Percentiles rank a stretch among this genome's conserved stretches.
These are phyloP conservation scores for Penicillium salamii DNA, from an alignment of 495 filamentous ascomycete species.

Conservation along the genomic window DNA sequence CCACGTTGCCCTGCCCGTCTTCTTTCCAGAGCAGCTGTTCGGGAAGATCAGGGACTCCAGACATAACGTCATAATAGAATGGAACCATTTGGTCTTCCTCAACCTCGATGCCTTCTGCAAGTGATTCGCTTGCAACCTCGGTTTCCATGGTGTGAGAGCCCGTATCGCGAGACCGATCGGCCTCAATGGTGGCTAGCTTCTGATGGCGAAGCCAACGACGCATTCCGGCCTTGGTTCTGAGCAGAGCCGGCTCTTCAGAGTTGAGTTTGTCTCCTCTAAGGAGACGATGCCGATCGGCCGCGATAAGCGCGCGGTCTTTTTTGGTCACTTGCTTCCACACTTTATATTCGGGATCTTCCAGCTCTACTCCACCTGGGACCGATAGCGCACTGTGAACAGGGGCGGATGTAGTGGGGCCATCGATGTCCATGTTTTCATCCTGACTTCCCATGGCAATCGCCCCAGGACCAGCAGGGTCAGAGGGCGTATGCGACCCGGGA, in stretches of 20 bases:
- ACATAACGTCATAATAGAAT: constrained; percentile 90
- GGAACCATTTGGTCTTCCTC: constrained; percentile 77
- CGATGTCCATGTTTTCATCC: constrained; percentile 78
- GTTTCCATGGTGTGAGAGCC: constrained; percentile 45
- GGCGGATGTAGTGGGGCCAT: constrained; percentile 58
- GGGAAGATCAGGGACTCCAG: constrained; percentile 79
- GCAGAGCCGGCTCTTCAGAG: constrained; percentile 78
- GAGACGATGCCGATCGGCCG: constrained; percentile 72
- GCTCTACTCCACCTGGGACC: constrained; percentile 45
- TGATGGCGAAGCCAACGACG: constrained; percentile 75
- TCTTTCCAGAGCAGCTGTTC: constrained; percentile 78
- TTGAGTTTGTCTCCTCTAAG: constrained; percentile 84
- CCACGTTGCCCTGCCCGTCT: constrained; percentile 79
- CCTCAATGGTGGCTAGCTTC: constrained; percentile 56
- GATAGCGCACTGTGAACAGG: constrained; percentile 54
- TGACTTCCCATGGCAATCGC: constrained; percentile 59
- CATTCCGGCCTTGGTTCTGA: constrained; percentile 76
- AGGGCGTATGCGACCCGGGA: constrained; percentile 72
- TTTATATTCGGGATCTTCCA: constrained; percentile 88
- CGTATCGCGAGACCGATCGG: constrained; percentile 50
- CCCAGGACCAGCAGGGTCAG: constrained; percentile 66
- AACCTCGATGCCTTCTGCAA: constrained; percentile 89
- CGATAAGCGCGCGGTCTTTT: constrained; percentile 86
- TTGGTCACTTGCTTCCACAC: constrained; percentile 99
- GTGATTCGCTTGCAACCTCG: constrained; percentile 59